Conservation (phyloP, 257 asterid species). For the Paraleonurus japonicus region DNA sequence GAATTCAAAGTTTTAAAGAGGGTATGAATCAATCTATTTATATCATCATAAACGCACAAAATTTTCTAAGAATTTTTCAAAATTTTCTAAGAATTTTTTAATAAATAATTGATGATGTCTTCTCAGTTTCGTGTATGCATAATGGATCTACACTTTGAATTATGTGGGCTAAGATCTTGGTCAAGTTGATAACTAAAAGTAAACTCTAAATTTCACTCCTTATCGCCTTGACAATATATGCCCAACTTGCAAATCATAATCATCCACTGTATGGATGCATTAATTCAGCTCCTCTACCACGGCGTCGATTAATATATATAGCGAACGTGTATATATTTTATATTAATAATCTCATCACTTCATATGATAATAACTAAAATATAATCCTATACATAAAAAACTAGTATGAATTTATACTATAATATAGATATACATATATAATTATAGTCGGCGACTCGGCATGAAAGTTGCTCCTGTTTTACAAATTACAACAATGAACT, state of each 20-base stretch:
- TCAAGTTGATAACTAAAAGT: background rate
- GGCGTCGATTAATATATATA: too few relatives aligned
- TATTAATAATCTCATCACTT: too few relatives aligned
- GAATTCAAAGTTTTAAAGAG: too few relatives aligned
- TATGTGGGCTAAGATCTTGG: background rate
- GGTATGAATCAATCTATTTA: too few relatives aligned
- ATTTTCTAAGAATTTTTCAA: too few relatives aligned
- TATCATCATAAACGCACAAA: too few relatives aligned
- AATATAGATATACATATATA: background rate
- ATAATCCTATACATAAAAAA: background rate
- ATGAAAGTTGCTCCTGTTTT: background rate
- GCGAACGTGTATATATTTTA: too few relatives aligned
- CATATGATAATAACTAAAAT: too few relatives aligned
- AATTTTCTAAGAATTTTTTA: too few relatives aligned
- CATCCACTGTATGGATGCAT: background rate
- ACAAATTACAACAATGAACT: background rate
- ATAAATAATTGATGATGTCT: background rate
- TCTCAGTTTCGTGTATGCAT: background rate
- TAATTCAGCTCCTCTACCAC: background rate
- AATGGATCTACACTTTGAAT: background rate
- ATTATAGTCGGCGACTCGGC: background rate
- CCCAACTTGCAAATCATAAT: background rate
- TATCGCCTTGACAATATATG: background rate
- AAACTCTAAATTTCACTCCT: background rate
- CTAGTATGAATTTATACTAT: background rate